phyloP scores from a whole-genome alignment of 2,329 filamentous ascomycete species.

The Diaporthe sp. region DNA sequence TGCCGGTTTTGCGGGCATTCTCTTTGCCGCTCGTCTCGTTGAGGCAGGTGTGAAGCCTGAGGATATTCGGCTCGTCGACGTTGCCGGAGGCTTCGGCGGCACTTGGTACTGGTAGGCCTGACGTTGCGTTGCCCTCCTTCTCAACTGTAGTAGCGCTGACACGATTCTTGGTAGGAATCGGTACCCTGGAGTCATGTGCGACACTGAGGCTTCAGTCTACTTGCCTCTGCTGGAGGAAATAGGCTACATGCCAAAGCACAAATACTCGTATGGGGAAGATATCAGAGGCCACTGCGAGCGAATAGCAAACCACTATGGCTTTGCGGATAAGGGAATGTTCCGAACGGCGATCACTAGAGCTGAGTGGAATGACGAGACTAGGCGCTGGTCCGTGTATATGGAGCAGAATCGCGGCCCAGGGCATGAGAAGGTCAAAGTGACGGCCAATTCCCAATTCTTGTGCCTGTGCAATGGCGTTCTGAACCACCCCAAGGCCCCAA shows the following conservation, averaged over 20 bases:
- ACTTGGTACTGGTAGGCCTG: slow-evolving; percentile 62
- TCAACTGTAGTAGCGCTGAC: not conserved
- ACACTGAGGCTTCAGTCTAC: slow-evolving; percentile 73
- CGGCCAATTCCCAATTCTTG: slow-evolving; percentile 57
- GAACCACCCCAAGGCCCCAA: slow-evolving; percentile 58
- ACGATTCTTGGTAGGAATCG: slow-evolving; percentile 50
- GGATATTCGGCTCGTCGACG: slow-evolving; percentile 59
- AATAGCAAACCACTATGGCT: slow-evolving; percentile 59
- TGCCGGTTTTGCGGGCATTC: slow-evolving; percentile 53
- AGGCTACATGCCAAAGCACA: slow-evolving; percentile 68
- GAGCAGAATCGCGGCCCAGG: slow-evolving; percentile 37
- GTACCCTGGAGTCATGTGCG: slow-evolving; percentile 67
- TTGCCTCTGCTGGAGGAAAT: slow-evolving; percentile 73
- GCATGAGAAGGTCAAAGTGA: slow-evolving; percentile 46
- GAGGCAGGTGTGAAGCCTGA: slow-evolving; percentile 52
- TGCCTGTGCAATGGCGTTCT: slow-evolving; percentile 56
- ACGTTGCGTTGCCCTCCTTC: not conserved
- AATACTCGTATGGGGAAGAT: slow-evolving; percentile 53
- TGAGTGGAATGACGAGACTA: slow-evolving; percentile 56
- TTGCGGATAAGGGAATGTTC: slow-evolving; percentile 62
- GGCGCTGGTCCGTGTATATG: slow-evolving; percentile 45
- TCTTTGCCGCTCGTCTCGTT: slow-evolving; percentile 53
- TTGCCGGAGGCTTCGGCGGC: slow-evolving; percentile 61
- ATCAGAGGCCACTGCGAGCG: slow-evolving; percentile 61
- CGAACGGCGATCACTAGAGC: slow-evolving; percentile 56